Base-by-base conservation (phyloP, 2,329 filamentous ascomycete species). In the Epichloe brachyelytri region DNA sequence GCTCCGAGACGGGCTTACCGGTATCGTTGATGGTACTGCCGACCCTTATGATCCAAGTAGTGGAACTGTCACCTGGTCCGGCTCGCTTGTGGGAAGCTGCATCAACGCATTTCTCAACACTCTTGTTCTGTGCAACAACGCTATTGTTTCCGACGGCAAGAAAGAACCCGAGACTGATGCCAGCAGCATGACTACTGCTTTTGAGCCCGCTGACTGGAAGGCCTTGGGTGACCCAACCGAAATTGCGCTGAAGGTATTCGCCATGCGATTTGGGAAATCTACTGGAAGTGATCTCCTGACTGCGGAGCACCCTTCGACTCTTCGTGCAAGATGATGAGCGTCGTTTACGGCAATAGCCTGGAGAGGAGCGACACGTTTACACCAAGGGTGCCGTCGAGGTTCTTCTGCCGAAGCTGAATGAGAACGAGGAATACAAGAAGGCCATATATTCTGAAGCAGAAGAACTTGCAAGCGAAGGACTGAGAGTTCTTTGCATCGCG, bases 261-360 rank as follows among this genome's bases (percentile, higher is more conserved):
- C 83, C 45, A 80, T 82, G 68, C 79, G 84, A 17, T 86, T 86
- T 57, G 73, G 75, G 33, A 73, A 69, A 48, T 75, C 75, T 60
- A 62, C 64, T 20, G 65, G 65, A n/a, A 58, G 62, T 22, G 71
- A 74, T 51, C 64, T 67, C 39, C 67, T 82, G 43, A 59, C 85
- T 10, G 76, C 79, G 1, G 85, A 88, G 59, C 83, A 83, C 50
- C 83, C 2, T 88, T 88, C 59, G 83, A 88, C 62, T 86, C 83
- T 0, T 78, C 79, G 38, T 78, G 83, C 65, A 88, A 88, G 69
- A 77, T 82, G 53, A 88, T 88, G 84, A 83, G 81, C 38, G 83
- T 87, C 46, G 75, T 86, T 30, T 86, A 83, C 43, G 63, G 64
- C 7, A 63, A 59, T 43, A 63, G 62, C 2, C 17, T 64, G 15